phyloP scores from a whole-genome alignment of 352 stramenopile species.

The Lagenidium sp. region DNA sequence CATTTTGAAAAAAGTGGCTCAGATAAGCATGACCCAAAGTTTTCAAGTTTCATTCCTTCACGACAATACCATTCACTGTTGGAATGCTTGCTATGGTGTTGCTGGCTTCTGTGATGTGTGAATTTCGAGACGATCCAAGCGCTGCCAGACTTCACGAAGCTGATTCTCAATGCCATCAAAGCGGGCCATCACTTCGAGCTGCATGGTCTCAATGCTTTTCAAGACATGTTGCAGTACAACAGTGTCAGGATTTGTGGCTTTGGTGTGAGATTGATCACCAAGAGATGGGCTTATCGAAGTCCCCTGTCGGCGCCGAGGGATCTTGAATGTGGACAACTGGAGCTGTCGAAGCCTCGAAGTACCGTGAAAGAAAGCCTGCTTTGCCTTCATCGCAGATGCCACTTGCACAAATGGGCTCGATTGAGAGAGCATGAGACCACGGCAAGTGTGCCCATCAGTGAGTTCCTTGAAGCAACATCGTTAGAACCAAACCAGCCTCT shows the following conservation, averaged over 20 bases:
- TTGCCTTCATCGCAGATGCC: slow-evolving; percentile 37
- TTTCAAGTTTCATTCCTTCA: no score
- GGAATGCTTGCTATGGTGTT: neutral
- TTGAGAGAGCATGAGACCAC: slow-evolving; percentile 27
- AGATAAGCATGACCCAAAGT: no score
- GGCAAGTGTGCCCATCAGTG: slow-evolving; percentile 27
- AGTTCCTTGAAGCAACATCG: slow-evolving; percentile 44
- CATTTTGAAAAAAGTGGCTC: no score
- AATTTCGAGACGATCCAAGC: slow-evolving; percentile 32
- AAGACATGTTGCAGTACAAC: slow-evolving; percentile 12
- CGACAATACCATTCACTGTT: no score
- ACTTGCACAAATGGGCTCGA: slow-evolving; percentile 42
- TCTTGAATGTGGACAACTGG: slow-evolving; percentile 39
- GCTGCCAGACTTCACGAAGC: slow-evolving; percentile 20
- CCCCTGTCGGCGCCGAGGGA: slow-evolving; percentile 16
- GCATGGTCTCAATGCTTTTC: slow-evolving; percentile 23
- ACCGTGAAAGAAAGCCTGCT: slow-evolving; percentile 39
- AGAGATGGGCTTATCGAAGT: neutral
- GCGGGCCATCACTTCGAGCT: slow-evolving; percentile 35
- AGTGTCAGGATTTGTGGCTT: neutral
- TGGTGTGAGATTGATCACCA: neutral
- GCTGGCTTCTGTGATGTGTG: slow-evolving; percentile 1
- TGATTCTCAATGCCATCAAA: slow-evolving; percentile 41
- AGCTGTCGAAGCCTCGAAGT: slow-evolving; percentile 22
- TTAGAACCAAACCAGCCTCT: neutral